Evolutionary conservation across 1,139 yeast species (phyloP), one percentile per base, ranked within the genome.

Genomic region (Saccharomyces pastorianus): DNA sequence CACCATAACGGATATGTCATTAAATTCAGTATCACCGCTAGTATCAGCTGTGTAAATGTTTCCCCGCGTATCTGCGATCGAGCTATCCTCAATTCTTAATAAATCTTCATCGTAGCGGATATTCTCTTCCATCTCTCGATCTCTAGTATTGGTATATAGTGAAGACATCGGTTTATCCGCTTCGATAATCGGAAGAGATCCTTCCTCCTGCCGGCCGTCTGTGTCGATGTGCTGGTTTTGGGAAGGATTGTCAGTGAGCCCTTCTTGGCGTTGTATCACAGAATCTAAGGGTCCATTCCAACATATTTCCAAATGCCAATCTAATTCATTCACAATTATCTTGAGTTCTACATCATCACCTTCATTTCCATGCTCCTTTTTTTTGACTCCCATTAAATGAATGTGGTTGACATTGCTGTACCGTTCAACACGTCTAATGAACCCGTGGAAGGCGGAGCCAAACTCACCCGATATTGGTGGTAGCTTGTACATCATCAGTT

Each of bases 211-310:
- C 31, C 17, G 26, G 20, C 13, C 14, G 17, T 28, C 5, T 11
- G 28, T 14, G 32, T 46, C 32, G 8, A 46, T 14, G 28, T 31
- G 29, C 6, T 31, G 49, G 13, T 28, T 26, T 8, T 23, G 38
- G 23, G 26, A 27, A 29, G 11, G 38, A 25, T 17, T 14, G 14
- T 47, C 13, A 14, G 23, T 3, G 28, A 32, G 27, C 9, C 31
- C 11, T 20, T 49, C 48, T 49, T 51, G 47, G 26, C 49, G 52
- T 25, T 52, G 51, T 6, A 50, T 47, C 25, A 53, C 53, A 25
- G 56, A 50, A 42, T 51, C 66, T 27, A 68, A 51, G 1, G 69
- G 68, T 1, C 72, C 72, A 53, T 67, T 66, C 72, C 72, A 68
- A 44, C 62, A 56, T 6, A 68, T 62, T 27, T 66, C 64, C 48